These are phyloP conservation scores for Penicillium occitanis DNA, from an alignment of 2,329 filamentous ascomycete genomes.

Conservation along the genomic window DNA sequence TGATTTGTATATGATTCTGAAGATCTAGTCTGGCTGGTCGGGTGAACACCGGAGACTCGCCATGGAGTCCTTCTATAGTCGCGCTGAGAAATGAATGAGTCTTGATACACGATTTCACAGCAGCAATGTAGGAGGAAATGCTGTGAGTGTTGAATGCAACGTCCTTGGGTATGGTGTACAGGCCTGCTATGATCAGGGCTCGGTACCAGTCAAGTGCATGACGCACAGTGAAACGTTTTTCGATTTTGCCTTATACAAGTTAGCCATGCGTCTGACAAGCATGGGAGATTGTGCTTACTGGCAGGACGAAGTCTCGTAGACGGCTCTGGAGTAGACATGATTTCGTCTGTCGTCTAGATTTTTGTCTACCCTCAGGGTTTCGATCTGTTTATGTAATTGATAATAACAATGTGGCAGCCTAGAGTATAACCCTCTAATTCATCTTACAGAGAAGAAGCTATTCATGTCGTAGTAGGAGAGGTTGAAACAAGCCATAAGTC, in stretches of 20 bases:
- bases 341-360: not conserved
- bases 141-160: not conserved
- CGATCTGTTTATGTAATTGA: not conserved
- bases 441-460: not conserved
- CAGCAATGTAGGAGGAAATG: constrained; percentile 28
- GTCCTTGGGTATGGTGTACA: not conserved
- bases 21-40: constrained; percentile 37
- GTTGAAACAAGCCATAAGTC: not conserved
- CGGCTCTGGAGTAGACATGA: constrained; percentile 5
- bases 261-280: not conserved
- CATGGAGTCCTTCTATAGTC: constrained; percentile 37
- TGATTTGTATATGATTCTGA: constrained; percentile 41
- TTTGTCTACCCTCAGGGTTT: not conserved
- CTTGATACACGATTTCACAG: constrained; percentile 41
- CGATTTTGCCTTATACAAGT: constrained; percentile 4
- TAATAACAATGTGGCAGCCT: not conserved
- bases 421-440: not conserved
- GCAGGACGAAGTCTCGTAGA: not conserved
- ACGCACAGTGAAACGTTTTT: constrained; percentile 9
- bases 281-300: not conserved
- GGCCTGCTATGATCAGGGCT: constrained; percentile 4
- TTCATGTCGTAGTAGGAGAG: not conserved
- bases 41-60: constrained; percentile 39
- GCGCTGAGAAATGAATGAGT: constrained; percentile 42
- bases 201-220: constrained; percentile 12